These are phyloP conservation scores for Kentomonas sorsogonicus DNA, from an alignment of 208 protist species.

Conservation along the genomic window DNA sequence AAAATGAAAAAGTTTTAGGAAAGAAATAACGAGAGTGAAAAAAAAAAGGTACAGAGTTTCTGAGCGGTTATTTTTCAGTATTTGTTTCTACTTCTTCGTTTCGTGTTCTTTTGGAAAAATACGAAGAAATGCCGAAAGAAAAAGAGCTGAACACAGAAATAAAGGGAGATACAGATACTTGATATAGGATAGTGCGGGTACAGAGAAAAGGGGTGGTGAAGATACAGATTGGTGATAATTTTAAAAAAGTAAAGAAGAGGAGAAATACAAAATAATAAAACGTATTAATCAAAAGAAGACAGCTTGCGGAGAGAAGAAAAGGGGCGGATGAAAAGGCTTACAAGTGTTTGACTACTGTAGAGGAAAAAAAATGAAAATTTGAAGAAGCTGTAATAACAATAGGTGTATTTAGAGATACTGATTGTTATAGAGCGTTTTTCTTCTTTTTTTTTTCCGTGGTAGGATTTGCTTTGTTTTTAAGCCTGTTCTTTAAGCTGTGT, in stretches of 20 bases:
- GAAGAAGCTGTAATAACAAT: conserved; percentile 1
- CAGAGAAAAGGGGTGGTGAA: too few species aligned
- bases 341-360: not conserved
- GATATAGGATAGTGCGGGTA: too few species aligned
- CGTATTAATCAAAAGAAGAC: not conserved
- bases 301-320: not conserved
- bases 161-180: too few species aligned
- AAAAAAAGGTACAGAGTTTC: not conserved
- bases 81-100: not conserved
- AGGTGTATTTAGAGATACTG: conserved; percentile 6
- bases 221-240: too few species aligned
- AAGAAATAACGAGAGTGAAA: not conserved
- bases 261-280: not conserved
- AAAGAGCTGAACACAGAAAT: too few species aligned
- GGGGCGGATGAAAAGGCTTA: not conserved
- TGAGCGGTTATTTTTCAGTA: not conserved
- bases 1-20: not conserved
- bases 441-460: conserved; percentile 11
- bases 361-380: conserved; percentile 5
- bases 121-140: too few species aligned
- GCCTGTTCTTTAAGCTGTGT: conserved; percentile 1
- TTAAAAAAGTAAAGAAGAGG: not conserved
- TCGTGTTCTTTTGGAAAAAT: not conserved
- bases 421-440: not conserved
- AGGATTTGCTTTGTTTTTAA: too few species aligned